Evolutionary conservation across 371 early-diverging fungal genomes (phyloP), one percentile per base, ranked within the genome.

Genomic region (Nematocida ausubeli): DNA sequence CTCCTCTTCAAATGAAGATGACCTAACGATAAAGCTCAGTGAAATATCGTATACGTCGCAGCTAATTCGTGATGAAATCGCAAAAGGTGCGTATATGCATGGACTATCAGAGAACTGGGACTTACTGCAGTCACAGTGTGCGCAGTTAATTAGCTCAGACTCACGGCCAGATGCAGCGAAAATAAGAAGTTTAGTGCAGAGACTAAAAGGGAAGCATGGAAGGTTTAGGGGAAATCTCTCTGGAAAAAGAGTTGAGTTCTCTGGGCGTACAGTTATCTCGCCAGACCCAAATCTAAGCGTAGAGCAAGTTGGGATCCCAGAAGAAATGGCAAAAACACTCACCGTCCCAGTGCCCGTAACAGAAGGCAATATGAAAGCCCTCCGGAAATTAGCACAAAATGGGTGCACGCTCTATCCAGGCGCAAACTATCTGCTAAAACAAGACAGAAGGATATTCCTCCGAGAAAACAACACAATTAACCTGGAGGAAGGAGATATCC

Each of bases 181-280:
- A 2, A 89, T 89, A 57, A 84, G 88, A 82, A 96, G 96, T 80
- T 89, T 97, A 51, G 92, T 93, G 66, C 96, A 96, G 86, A 89
- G 99, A 70, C 87, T 99, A 65, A 99, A 98, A 89, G 99, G 99
- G 56, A 99, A 99, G 85, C 92, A 93, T 79, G 99, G 99, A 71
- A 91, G 99, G 69, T 96, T 99, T 89, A 90, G 99, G 84, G 96
- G 96, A 47, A 99, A 98, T 82, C 88, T 99, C 73, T 93, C 93
- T 12, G 99, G 99, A 70, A 99, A 99, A 88, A 92, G 99, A 87
- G 98, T 97, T 19, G 98, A 99, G 86, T 99, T 96, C 84, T 93
- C 94, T 39, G 96, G 93, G 4, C 89, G 99, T 85, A 98, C 99
- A 0, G 99, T 99, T 69, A 99, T 99, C 84, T 94, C 95, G 2